Evolutionary conservation across 371 early-diverging fungal species (phyloP).

Genomic region (Ordospora colligata): DNA sequence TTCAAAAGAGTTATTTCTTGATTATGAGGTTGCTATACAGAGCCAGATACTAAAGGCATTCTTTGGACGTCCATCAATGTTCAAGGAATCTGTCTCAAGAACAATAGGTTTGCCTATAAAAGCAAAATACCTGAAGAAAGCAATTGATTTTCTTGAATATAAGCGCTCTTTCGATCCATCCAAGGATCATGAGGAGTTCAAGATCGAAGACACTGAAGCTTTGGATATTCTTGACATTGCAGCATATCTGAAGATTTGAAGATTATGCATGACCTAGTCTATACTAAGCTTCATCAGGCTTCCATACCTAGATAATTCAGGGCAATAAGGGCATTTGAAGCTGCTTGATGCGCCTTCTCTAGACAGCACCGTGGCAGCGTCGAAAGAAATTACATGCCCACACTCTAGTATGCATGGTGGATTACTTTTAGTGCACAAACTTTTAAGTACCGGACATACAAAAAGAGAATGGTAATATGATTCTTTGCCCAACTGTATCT

Average conservation of each 20-base stretch:
- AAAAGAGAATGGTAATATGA: slow-evolving; percentile 72
- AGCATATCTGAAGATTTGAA: slow-evolving; percentile 55
- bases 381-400: slow-evolving; percentile 84
- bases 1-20: slow-evolving; percentile 25
- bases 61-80: slow-evolving; percentile 18
- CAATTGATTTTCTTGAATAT: slow-evolving; percentile 54
- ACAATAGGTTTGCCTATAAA: slow-evolving; percentile 48
- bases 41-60: slow-evolving; percentile 37
- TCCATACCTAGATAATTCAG: slow-evolving; percentile 64
- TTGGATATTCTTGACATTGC: slow-evolving; percentile 59
- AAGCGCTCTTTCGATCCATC: slow-evolving; percentile 27
- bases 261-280: background rate
- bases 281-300: slow-evolving; percentile 9
- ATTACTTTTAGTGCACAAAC: slow-evolving; percentile 69
- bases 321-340: slow-evolving; percentile 86
- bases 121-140: slow-evolving; percentile 35
- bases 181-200: slow-evolving; percentile 49
- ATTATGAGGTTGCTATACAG: slow-evolving; percentile 29
- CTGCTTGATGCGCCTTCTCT: slow-evolving; percentile 62
- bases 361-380: slow-evolving; percentile 71
- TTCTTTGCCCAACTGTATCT: slow-evolving; percentile 17
- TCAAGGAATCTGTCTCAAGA: slow-evolving; percentile 22
- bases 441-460: slow-evolving; percentile 88
- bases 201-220: slow-evolving; percentile 53
- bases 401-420: slow-evolving; percentile 93